phyloP scores from a whole-genome alignment of 257 asterid genomes.

The Haberlea rhodopensis region DNA sequence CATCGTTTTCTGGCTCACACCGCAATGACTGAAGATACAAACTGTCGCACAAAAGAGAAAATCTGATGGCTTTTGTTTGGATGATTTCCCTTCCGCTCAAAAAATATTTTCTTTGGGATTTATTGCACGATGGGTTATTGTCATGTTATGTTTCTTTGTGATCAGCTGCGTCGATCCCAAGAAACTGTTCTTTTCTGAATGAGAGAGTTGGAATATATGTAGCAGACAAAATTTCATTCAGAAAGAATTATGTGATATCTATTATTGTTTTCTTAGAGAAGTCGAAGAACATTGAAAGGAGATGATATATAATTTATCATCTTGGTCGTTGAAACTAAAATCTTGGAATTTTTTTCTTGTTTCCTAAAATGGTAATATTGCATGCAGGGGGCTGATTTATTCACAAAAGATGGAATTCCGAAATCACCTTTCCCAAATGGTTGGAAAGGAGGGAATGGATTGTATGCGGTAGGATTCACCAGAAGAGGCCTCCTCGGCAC shows the following conservation, averaged over 20 bases:
- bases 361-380: background rate
- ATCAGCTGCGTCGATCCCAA: constrained; percentile 19
- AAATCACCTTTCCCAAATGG: constrained; percentile 71
- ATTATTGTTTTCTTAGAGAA: no score
- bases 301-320: no score
- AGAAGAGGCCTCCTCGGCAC: constrained; percentile 81
- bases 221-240: background rate
- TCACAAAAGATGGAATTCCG: constrained; percentile 80
- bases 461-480: constrained; percentile 86
- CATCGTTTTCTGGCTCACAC: constrained; percentile 69
- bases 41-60: constrained; percentile 56
- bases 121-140: constrained; percentile 45
- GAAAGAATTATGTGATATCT: no score
- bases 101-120: constrained; percentile 32
- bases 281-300: no score
- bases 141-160: constrained; percentile 37
- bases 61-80: constrained; percentile 82
- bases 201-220: constrained; percentile 17
- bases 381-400: constrained; percentile 63
- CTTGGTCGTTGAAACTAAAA: background rate
- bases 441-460: constrained; percentile 85
- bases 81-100: constrained; percentile 33
- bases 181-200: constrained; percentile 30
- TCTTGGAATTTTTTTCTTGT: background rate
- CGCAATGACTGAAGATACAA: constrained; percentile 67